A percentile compares a stretch with the other conserved stretches of the same genome.
These are phyloP conservation scores for Populus hybrid DNA, from an alignment of 441 rosid species.

Conservation along the genomic window DNA sequence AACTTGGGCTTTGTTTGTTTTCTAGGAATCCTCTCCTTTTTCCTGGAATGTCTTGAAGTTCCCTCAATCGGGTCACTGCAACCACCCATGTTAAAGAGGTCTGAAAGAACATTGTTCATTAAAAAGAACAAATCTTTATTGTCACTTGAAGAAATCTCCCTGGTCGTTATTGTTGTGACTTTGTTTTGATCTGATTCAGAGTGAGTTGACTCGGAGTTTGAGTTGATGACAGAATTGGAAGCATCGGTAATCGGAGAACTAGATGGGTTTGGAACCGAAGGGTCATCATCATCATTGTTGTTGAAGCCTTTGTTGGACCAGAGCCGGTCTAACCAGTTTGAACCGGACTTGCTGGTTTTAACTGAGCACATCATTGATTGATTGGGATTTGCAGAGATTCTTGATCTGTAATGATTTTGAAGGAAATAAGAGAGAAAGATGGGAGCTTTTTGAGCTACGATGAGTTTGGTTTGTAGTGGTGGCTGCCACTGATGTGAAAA, in stretches of 20 bases:
- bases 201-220: conserved; percentile 38
- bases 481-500: neutral
- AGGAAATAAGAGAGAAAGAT: neutral
- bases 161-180: neutral
- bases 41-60: conserved; percentile 27
- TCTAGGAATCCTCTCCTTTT: conserved; percentile 41
- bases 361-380: neutral
- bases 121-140: conserved; percentile 53
- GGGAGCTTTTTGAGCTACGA: neutral
- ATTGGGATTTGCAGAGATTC: neutral
- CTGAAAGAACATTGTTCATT: conserved; percentile 69
- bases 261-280: conserved; percentile 13
- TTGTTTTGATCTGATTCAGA: conserved; percentile 15
- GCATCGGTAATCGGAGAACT: conserved; percentile 22
- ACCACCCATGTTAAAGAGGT: conserved; percentile 67
- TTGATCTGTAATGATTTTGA: neutral
- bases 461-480: neutral
- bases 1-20: conserved; percentile 81
- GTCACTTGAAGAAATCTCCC: conserved; percentile 27
- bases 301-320: conserved; percentile 72
- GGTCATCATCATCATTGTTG: conserved; percentile 39
- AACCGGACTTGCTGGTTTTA: conserved; percentile 31
- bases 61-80: conserved; percentile 5
- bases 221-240: conserved; percentile 22
- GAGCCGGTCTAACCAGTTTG: conserved; percentile 86